phyloP scores from a whole-genome alignment of 2,329 filamentous ascomycete genomes.

The Neofusicoccum laricinum region DNA sequence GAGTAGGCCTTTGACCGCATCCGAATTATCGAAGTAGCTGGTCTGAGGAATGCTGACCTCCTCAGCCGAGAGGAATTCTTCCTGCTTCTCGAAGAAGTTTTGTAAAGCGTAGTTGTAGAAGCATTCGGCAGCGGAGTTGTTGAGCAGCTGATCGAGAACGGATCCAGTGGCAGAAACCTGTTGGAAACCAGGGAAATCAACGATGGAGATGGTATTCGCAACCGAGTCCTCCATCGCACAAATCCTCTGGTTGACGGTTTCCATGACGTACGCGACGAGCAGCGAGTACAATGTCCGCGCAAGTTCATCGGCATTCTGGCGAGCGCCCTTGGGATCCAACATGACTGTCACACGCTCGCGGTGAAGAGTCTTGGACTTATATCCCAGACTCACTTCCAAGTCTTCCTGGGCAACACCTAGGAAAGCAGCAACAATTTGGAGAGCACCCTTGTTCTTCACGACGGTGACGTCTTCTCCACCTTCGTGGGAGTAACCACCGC shows the following conservation, averaged over 20 bases:
- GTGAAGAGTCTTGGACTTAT: constrained; percentile 95
- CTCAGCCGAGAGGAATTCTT: constrained; percentile 89
- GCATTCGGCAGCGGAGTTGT: constrained; percentile 88
- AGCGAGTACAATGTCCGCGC: constrained; percentile 91
- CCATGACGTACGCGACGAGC: constrained; percentile 89
- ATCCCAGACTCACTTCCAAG: constrained; percentile 83
- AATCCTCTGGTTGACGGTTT: constrained; percentile 84
- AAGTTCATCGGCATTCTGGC: constrained; percentile 89
- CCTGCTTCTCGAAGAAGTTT: constrained; percentile 93
- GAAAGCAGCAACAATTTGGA: constrained; percentile 88
- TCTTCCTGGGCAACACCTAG: constrained; percentile 78
- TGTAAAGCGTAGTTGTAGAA: constrained; percentile 92
- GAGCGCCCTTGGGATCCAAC: constrained; percentile 87
- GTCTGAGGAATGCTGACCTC: constrained; percentile 87
- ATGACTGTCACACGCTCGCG: constrained; percentile 98
- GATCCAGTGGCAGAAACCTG: constrained; percentile 81
- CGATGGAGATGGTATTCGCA: constrained; percentile 88
- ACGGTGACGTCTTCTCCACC: constrained; percentile 81
- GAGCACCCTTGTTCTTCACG: constrained; percentile 89
- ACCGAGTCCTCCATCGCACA: constrained; percentile 86
- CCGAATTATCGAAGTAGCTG: constrained; percentile 96
- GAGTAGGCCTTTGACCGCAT: constrained; percentile 85
- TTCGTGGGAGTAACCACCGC: constrained; percentile 93
- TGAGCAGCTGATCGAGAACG: constrained; percentile 85
- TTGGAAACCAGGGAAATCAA: constrained; percentile 95